phyloP scores from a whole-genome alignment of 208 protist genomes.

The Leishmania arabica region DNA sequence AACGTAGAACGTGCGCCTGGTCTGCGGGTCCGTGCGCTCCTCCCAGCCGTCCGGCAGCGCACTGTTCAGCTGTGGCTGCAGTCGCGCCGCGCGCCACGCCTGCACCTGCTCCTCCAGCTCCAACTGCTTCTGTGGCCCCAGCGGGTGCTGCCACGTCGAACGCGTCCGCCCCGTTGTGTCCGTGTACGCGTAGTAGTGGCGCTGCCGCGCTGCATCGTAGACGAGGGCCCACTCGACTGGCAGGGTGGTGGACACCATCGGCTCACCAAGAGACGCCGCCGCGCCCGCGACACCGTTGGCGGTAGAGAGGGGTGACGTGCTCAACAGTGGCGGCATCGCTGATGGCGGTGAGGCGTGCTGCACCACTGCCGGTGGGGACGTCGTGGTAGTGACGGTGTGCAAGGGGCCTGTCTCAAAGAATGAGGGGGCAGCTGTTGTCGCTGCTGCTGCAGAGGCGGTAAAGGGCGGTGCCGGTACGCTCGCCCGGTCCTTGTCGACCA shows the following conservation, averaged over 20 bases:
- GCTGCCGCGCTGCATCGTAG: slow-evolving; percentile 49
- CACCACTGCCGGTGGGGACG: slow-evolving; percentile 20
- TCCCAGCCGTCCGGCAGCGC: slow-evolving; percentile 46
- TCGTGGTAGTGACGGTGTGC: slow-evolving; percentile 22
- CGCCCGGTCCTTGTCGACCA: background rate
- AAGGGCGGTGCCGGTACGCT: background rate
- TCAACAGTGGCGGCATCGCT: slow-evolving; percentile 21
- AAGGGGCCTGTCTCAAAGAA: slow-evolving; percentile 18
- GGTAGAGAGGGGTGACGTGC: background rate
- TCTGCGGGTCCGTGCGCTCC: slow-evolving; percentile 28
- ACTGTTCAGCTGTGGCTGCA: slow-evolving; percentile 5
- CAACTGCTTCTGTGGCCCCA: slow-evolving; percentile 45
- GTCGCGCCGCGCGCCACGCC: slow-evolving; percentile 18
- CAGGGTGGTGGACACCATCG: slow-evolving; percentile 52
- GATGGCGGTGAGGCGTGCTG: slow-evolving; percentile 21
- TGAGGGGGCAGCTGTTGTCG: background rate
- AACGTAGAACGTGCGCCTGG: slow-evolving; percentile 50
- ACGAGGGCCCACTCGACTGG: slow-evolving; percentile 59
- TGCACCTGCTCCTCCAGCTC: slow-evolving; percentile 47
- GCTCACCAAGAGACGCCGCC: slow-evolving; percentile 27
- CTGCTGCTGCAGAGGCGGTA: background rate
- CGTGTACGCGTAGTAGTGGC: slow-evolving; percentile 70
- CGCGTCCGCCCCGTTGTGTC: slow-evolving; percentile 31
- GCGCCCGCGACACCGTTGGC: background rate
- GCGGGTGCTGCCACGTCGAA: slow-evolving; percentile 72